phyloP scores from a whole-genome alignment of 1,284 basidiomycete genomes.

The Kwoniella shivajii region DNA sequence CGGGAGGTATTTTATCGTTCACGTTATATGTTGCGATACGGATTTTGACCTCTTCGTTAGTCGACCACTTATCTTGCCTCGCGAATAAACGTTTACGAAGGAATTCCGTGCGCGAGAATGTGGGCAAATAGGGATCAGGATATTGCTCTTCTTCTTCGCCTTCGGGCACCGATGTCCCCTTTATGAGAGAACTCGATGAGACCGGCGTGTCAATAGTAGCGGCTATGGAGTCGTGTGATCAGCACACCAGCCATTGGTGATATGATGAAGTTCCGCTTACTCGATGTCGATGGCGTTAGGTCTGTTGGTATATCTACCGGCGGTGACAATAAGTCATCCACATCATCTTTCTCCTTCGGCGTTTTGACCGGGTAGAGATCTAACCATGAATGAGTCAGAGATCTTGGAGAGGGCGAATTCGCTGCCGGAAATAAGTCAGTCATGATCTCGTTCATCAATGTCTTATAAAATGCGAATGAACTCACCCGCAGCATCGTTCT shows the following conservation, averaged over 20 bases:
- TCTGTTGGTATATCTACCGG: conserved; percentile 3
- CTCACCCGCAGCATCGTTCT: conserved; percentile 25
- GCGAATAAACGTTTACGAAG: conserved; percentile 39
- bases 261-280: neutral
- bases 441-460: too few relatives aligned
- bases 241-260: neutral
- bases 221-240: neutral
- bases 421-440: neutral
- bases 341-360: conserved; percentile 11
- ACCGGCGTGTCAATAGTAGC: conserved; percentile 10
- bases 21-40: conserved; percentile 50
- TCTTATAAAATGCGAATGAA: neutral
- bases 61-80: conserved; percentile 37
- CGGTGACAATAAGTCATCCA: conserved; percentile 11
- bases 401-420: conserved; percentile 9
- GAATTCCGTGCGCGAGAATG: conserved; percentile 36
- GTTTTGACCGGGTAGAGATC: conserved; percentile 31
- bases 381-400: conserved; percentile 34
- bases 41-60: conserved; percentile 29
- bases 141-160: conserved; percentile 13
- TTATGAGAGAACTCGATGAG: neutral
- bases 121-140: conserved; percentile 37
- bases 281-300: conserved; percentile 7
- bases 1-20: conserved; percentile 46
- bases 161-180: neutral